These are phyloP conservation scores for Metschnikowia kunwiensis DNA, from an alignment of 805 yeast genomes.

Conservation along the genomic window DNA sequence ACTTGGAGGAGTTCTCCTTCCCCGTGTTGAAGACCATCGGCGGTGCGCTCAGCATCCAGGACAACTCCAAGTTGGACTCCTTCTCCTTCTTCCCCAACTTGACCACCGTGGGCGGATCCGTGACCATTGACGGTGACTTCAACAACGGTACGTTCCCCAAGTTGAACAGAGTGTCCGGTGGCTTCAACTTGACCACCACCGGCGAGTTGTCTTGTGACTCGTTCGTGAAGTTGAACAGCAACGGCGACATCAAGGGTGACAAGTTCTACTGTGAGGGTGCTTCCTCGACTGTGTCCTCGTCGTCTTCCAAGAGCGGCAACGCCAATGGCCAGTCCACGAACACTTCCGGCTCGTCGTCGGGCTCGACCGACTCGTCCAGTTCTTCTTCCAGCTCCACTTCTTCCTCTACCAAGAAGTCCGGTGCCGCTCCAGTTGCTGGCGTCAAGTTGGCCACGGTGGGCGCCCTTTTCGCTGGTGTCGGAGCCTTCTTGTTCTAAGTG, in stretches of 20 bases:
- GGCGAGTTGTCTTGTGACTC: conserved; percentile 79
- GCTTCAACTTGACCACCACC: conserved; percentile 74
- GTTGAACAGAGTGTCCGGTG: conserved; percentile 84
- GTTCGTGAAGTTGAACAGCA: conserved; percentile 67
- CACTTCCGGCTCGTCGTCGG: conserved; percentile 28
- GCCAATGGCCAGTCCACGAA: conserved; percentile 23
- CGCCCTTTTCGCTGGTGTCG: conserved; percentile 36
- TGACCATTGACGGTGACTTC: conserved; percentile 75
- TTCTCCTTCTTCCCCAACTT: conserved; percentile 74
- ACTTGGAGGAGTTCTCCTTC: conserved; percentile 67
- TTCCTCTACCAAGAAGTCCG: conserved; percentile 24
- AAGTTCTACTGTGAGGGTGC: conserved; percentile 61
- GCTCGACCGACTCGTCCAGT: conserved; percentile 22
- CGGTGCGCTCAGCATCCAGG: conserved; percentile 90
- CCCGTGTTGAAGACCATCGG: conserved; percentile 68
- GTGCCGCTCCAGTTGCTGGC: conserved; percentile 24
- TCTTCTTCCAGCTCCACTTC: conserved; percentile 15
- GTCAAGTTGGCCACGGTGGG: conserved; percentile 28
- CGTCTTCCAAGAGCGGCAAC: conserved; percentile 39
- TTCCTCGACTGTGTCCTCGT: conserved; percentile 41
- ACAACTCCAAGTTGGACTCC: conserved; percentile 69
- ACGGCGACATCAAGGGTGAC: conserved; percentile 90
- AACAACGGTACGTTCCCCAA: conserved; percentile 71
- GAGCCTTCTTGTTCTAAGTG: conserved; percentile 33
- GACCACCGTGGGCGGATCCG: conserved; percentile 82